Evolutionary conservation across 176 grass and related monocot species (phyloP), one percentile per base, ranked within the genome.

Genomic region (Aegilops tauschii): DNA sequence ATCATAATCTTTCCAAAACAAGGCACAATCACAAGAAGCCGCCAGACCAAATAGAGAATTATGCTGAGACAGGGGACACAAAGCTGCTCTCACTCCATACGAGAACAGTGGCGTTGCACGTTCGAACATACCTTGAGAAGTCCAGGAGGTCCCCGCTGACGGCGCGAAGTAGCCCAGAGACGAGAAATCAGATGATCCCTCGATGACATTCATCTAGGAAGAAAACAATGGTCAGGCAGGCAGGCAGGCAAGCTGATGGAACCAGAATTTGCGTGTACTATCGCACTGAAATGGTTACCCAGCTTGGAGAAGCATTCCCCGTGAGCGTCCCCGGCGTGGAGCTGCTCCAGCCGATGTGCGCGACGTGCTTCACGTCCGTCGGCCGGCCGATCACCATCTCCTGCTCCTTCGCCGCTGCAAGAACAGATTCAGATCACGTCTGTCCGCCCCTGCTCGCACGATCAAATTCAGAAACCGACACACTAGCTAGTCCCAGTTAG

Each of bases 281-380:
- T 54, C 14, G 16, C 0, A 59, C 54, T 59, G 54, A 21, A 54
- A 54, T 54, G 5, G 6, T 59, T 92, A 97, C 94, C 94, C 94
- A 97, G 82, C 87, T 90, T 50, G 90, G 87, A 65, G 89, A 77
- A 23, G 75, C 81, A 32, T 75, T 82, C 61, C 76, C 82, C 3
- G 67, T 47, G 18, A 83, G 49, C 44, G 14, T 29, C 1, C 50
- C 44, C 23, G 86, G 71, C n/a, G 44, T 52, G 73, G 73, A 76
- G 85, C 12, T 65, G 35, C 84, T 90, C 92, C 93, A 98, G 83
- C 95, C 95, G 52, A 98, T 93, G 82, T 98, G 95, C 35, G 95
- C 93, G 76, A 98, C 93, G 85, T 98, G 95, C 90, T 98, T 95
- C n/a, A 98, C 95, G 28, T 98, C 95, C 44, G 95, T 98, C 65